phyloP scores from a whole-genome alignment of 768 basidiomycete species.

The Mycena maculata region DNA sequence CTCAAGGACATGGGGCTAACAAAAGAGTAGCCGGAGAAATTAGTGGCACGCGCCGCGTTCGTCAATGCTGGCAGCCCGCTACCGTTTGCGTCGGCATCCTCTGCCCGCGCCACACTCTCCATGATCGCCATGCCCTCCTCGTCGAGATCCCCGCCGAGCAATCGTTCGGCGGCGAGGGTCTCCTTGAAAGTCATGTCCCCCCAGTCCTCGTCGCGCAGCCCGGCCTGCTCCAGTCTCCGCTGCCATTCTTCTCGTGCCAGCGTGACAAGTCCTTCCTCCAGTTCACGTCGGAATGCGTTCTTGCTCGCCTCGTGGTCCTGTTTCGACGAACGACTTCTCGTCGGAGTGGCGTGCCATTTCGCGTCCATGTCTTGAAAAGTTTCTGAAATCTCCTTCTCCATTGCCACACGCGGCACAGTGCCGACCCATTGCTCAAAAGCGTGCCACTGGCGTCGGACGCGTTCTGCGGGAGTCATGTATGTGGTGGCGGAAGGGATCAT shows the following conservation, averaged over 20 bases:
- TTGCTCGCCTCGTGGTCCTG: constrained; percentile 47
- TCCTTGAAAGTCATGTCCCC: constrained; percentile 54
- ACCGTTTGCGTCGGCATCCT: constrained; percentile 31
- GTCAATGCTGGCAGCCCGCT: neutral
- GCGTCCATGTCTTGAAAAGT: constrained; percentile 43
- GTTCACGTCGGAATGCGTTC: constrained; percentile 38
- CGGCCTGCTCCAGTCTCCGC: constrained; percentile 43
- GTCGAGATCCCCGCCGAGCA: constrained; percentile 53
- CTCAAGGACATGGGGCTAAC: constrained; percentile 57
- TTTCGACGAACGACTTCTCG: constrained; percentile 30
- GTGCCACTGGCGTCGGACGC: constrained; percentile 49
- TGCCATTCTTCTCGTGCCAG: constrained; percentile 57
- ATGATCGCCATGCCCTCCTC: constrained; percentile 40
- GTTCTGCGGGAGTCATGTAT: constrained; percentile 38
- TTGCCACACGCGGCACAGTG: constrained; percentile 38
- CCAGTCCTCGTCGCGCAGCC: constrained; percentile 58
- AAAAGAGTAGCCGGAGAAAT: constrained; percentile 55
- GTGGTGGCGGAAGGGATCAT: constrained; percentile 34
- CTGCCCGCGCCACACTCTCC: constrained; percentile 35
- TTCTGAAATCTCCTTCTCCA: constrained; percentile 42
- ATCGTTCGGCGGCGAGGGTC: constrained; percentile 45
- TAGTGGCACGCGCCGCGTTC: constrained; percentile 37
- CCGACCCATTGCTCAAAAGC: constrained; percentile 49
- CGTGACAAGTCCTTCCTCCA: constrained; percentile 48
- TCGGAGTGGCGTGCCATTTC: constrained; percentile 40